phyloP scores from a whole-genome alignment of 176 grass and related monocot species.

The Raddia guianensis region DNA sequence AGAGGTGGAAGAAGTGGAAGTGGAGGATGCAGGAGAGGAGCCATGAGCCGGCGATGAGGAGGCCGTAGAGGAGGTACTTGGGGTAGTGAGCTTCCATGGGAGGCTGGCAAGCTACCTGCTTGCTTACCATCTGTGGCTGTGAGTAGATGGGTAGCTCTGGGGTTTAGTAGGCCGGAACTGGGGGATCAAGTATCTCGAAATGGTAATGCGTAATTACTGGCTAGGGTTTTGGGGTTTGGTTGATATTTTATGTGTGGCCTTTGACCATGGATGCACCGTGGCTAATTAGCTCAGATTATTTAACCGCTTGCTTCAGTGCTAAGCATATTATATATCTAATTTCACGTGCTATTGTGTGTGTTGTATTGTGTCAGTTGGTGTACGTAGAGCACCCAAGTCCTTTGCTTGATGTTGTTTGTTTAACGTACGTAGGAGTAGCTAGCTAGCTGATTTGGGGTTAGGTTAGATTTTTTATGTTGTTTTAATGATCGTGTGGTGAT shows the following conservation, averaged over 20 bases:
- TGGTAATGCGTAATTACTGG: neutral
- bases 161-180: constrained; percentile 10
- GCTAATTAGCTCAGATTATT: neutral
- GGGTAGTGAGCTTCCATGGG: constrained; percentile 46
- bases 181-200: neutral
- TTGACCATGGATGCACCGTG: constrained; percentile 20
- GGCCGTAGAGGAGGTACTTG: constrained; percentile 44
- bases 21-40: constrained; percentile 44
- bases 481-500: neutral
- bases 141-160: neutral
- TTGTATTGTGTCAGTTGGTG: neutral
- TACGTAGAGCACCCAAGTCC: neutral
- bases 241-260: constrained; percentile 18
- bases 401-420: neutral
- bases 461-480: neutral
- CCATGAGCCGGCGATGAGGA: constrained; percentile 44
- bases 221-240: neutral
- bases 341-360: neutral
- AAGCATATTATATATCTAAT: neutral
- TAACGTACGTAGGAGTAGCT: neutral
- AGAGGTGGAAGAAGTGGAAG: constrained; percentile 34
- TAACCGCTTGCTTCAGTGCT: neutral
- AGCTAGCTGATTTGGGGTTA: neutral
- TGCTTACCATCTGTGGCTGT: neutral
- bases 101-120: neutral